Conservation (phyloP, 495 filamentous ascomycete species). For the Podospora sp. region DNA sequence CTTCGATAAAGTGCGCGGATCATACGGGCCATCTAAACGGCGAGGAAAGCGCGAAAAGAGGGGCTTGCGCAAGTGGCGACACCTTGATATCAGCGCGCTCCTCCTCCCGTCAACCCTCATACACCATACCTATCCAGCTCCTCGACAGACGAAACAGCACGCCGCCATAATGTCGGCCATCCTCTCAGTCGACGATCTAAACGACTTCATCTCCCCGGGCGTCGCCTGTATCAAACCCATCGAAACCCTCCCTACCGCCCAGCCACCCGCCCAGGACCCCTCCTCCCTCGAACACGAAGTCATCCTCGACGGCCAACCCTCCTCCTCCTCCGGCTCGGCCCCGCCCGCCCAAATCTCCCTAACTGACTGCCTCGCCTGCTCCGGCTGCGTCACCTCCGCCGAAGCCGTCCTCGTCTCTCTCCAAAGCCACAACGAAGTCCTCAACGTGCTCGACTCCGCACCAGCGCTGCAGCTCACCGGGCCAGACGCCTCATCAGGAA, state of each 20-base stretch:
- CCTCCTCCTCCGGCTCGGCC: slow-evolving; percentile 25
- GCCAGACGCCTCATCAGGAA: slow-evolving; percentile 21
- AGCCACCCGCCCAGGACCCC: slow-evolving; percentile 20
- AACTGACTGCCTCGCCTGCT: slow-evolving; percentile 96
- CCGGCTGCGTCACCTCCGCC: slow-evolving; percentile 95
- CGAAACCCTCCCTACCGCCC: slow-evolving; percentile 72
- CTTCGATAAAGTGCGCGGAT: too few relatives aligned
- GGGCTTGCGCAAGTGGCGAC: neutral
- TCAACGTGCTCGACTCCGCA: slow-evolving; percentile 73
- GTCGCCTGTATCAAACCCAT: slow-evolving; percentile 98
- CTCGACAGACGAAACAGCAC: neutral
- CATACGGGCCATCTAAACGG: too few relatives aligned
- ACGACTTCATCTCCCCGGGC: slow-evolving; percentile 97
- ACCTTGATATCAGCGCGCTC: neutral
- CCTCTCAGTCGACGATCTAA: slow-evolving; percentile 92
- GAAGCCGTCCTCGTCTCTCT: slow-evolving; percentile 92
- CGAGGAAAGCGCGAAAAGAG: too few relatives aligned
- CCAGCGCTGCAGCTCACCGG: slow-evolving; percentile 49
- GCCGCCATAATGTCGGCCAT: slow-evolving; percentile 81
- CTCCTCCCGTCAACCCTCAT: too few relatives aligned
- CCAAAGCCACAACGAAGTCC: slow-evolving; percentile 89
- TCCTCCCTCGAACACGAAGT: slow-evolving; percentile 73
- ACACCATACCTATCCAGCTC: too few relatives aligned
- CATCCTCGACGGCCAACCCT: slow-evolving; percentile 80
- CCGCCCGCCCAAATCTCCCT: slow-evolving; percentile 84